Evolutionary conservation across 2,329 filamentous ascomycete species (phyloP), one percentile per base, ranked within the genome.

Genomic region (Colletotrichum eremochloae): DNA sequence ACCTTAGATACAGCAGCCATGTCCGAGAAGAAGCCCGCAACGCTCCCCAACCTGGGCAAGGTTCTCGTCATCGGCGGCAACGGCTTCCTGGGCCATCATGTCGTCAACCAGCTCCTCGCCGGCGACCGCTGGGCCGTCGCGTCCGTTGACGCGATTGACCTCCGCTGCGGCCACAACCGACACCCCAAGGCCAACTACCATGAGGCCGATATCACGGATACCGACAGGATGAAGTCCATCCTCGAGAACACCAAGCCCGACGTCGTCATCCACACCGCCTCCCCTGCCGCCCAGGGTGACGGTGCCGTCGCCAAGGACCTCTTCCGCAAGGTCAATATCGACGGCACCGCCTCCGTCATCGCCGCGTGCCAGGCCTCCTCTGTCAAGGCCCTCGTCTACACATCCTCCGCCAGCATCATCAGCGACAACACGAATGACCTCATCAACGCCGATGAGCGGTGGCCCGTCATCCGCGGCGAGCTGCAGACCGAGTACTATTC

Each of bases 211-310:
- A 94, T 96, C 80, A 95, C 93, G 67, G 90, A 93, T 74, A 79
- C 84, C 24, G 85, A 86, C 67, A 86, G 86, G 73, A 86, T 96
- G 74, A 80, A 88, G 52, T 84, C 86, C 48, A 83, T 94, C 56
- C 91, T 98, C 77, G 81, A 86, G 42, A 85, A 90, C 74, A 86
- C 91, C 67, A 89, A 88, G 77, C 95, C 96, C 29, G 91, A 95
- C 79, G 89, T 97, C 18, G 94, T 99, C 63, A 92, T 98, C 78
- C 96, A 99, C 83, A 97, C 95, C 2, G 96, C 96, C 29, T 94
- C 92, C 44, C 93, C 94, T 50, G 82, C 86, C 33, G 86, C 85
- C 71, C 87, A 89, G 79, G 84, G 88, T 82, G 81, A 81, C 78
- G 78, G 86, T 80, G 46, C 64, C 42, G 82, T 88, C 78, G 82